Evolutionary conservation across 2,329 filamentous ascomycete species (phyloP).

Genomic region (Colletotrichum limetticola): DNA sequence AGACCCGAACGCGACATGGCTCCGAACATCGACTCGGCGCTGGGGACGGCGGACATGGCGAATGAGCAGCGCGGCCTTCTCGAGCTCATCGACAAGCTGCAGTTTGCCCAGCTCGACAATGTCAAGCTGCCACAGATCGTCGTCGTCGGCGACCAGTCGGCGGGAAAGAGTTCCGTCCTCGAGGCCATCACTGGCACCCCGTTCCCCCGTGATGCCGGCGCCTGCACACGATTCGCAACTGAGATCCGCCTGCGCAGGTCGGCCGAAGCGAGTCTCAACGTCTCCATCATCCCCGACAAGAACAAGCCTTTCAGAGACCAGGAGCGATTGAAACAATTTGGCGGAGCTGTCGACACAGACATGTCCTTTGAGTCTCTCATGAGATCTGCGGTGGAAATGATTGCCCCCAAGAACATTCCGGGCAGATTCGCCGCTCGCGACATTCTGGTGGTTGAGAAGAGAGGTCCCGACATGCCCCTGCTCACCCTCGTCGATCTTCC

Average conservation of each 20-base stretch:
- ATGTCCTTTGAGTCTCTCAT: constrained; percentile 62
- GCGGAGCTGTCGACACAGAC: constrained; percentile 55
- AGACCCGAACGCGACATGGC: constrained; percentile 43
- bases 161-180: constrained; percentile 72
- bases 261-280: constrained; percentile 54
- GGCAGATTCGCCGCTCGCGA: constrained; percentile 63
- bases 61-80: constrained; percentile 67
- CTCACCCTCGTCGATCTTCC: constrained; percentile 72
- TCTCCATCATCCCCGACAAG: constrained; percentile 67
- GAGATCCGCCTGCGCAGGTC: constrained; percentile 66
- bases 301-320: constrained; percentile 58
- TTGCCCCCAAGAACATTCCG: constrained; percentile 60
- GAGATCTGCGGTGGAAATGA: constrained; percentile 60
- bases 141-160: constrained; percentile 72
- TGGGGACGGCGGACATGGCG: constrained; percentile 61
- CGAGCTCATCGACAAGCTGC: constrained; percentile 67
- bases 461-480: constrained; percentile 67
- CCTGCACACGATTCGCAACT: constrained; percentile 72
- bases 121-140: constrained; percentile 70
- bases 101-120: constrained; percentile 62
- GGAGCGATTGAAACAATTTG: constrained; percentile 57
- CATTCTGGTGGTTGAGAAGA: constrained; percentile 68
- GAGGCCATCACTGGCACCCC: constrained; percentile 72
- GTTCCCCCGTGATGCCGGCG: constrained; percentile 68
- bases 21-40: constrained; percentile 57